Conservation (phyloP, 2,329 filamentous ascomycete genomes). For the Xylaria sp. region DNA sequence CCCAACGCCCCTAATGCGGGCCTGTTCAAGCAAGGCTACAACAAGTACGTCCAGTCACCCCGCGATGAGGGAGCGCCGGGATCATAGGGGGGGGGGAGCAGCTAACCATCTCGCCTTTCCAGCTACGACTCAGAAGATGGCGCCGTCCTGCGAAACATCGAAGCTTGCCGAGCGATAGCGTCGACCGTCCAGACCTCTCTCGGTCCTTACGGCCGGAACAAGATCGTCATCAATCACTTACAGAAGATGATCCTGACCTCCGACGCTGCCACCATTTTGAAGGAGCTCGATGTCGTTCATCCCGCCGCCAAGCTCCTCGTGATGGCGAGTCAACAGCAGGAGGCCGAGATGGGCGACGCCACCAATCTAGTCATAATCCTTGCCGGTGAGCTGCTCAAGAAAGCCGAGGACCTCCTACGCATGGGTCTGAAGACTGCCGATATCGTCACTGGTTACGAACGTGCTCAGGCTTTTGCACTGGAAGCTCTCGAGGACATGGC, state of each 20-base stretch:
- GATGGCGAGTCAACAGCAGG: slow-evolving; percentile 98
- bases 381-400: slow-evolving; percentile 90
- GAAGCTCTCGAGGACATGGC: slow-evolving; percentile 80
- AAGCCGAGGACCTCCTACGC: slow-evolving; percentile 91
- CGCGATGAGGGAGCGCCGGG: slow-evolving; percentile 18
- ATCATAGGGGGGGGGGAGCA: slow-evolving; percentile 10
- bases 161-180: slow-evolving; percentile 92
- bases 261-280: slow-evolving; percentile 93
- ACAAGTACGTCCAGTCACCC: slow-evolving; percentile 59
- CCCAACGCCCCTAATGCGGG: slow-evolving; percentile 88
- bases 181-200: slow-evolving; percentile 95
- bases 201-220: slow-evolving; percentile 96
- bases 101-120: slow-evolving; percentile 31
- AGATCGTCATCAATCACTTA: slow-evolving; percentile 99
- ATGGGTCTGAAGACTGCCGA: slow-evolving; percentile 99
- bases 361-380: slow-evolving; percentile 96
- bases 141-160: slow-evolving; percentile 95
- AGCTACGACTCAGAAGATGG: slow-evolving; percentile 99
- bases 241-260: slow-evolving; percentile 99
- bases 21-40: slow-evolving; percentile 95
- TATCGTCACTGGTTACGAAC: slow-evolving; percentile 92
- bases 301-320: slow-evolving; percentile 95
- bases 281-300: slow-evolving; percentile 96
- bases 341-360: slow-evolving; percentile 97
- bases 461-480: slow-evolving; percentile 83